A percentile compares a stretch with the other conserved stretches of the same genome.
Evolutionary conservation across 768 basidiomycete genomes (phyloP).

Genomic region (Termitomyces sp.): DNA sequence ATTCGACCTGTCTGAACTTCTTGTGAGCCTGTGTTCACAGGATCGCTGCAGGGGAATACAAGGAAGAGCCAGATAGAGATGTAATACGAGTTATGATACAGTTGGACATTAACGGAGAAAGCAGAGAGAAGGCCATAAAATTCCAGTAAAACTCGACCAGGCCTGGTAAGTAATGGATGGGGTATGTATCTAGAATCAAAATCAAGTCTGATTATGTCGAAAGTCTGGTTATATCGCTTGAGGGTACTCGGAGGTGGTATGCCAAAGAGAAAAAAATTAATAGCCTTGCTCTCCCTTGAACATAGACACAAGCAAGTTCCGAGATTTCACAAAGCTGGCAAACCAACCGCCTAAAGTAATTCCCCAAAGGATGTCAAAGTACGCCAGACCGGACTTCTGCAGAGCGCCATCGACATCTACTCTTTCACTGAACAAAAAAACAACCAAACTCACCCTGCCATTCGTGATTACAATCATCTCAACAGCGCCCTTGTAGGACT

Average conservation of each 20-base stretch:
- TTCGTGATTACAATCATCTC: slow-evolving; percentile 57
- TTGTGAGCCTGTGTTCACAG: neutral
- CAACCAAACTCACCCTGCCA: slow-evolving; percentile 39
- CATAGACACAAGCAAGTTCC: slow-evolving; percentile 17
- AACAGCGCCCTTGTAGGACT: slow-evolving; percentile 40
- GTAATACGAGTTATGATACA: no score
- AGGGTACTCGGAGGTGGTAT: neutral
- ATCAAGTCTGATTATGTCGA: neutral
- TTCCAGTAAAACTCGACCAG: neutral
- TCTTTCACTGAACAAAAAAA: neutral
- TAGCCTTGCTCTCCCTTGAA: slow-evolving; percentile 16
- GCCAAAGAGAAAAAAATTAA: neutral
- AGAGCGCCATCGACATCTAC: slow-evolving; percentile 1
- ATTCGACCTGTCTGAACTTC: neutral
- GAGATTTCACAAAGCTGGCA: slow-evolving; percentile 35
- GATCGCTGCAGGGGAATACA: no score
- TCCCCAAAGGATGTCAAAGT: slow-evolving; percentile 41
- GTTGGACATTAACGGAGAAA: neutral
- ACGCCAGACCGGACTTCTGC: slow-evolving; percentile 37
- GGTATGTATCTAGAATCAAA: neutral
- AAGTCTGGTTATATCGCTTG: no score
- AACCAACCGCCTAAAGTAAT: slow-evolving; percentile 42
- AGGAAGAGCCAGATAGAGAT: no score
- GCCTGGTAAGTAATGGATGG: neutral
- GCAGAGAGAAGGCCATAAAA: neutral